Evolutionary conservation across 306 rosid species (phyloP).

Genomic region (Cucurbita argyrosperma): DNA sequence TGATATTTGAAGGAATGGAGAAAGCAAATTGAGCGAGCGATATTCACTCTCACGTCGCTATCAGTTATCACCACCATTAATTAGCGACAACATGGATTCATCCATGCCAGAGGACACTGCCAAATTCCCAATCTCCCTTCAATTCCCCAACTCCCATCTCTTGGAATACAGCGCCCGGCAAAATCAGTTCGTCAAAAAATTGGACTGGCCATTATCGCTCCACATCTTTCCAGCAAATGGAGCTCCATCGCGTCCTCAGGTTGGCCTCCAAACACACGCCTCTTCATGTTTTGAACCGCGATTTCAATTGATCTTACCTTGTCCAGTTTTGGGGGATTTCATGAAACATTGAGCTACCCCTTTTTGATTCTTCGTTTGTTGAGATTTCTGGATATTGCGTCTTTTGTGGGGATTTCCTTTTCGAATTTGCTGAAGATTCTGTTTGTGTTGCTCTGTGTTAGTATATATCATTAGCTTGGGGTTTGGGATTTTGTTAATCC

Average conservation of each 20-base stretch:
- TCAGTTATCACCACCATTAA: not conserved
- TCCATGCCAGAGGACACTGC: not conserved
- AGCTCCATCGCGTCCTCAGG: slow-evolving; percentile 6
- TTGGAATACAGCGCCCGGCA: not conserved
- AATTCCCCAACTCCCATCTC: not conserved
- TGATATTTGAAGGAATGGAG: not conserved
- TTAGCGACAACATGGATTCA: not conserved
- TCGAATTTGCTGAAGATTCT: not conserved
- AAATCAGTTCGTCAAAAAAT: not conserved
- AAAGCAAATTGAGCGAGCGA: not conserved
- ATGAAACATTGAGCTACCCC: not conserved
- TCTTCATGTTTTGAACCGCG: not conserved
- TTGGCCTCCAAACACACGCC: slow-evolving; percentile 9
- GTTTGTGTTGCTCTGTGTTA: not conserved
- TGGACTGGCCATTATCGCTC: slow-evolving; percentile 29
- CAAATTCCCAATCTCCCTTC: not conserved
- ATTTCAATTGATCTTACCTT: not conserved
- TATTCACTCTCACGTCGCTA: not conserved
- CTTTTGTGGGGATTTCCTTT: not conserved
- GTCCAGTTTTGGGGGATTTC: not conserved
- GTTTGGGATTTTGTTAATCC: not conserved
- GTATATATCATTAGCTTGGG: slow-evolving; percentile 2
- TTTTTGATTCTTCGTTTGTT: not conserved
- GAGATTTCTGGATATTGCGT: slow-evolving; percentile 7
- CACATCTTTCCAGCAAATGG: slow-evolving; percentile 17